Percentiles rank a stretch among this genome's conserved stretches.
These are phyloP conservation scores for Podospora pseudoanserina DNA, from an alignment of 495 filamentous ascomycete species.

Conservation along the genomic window DNA sequence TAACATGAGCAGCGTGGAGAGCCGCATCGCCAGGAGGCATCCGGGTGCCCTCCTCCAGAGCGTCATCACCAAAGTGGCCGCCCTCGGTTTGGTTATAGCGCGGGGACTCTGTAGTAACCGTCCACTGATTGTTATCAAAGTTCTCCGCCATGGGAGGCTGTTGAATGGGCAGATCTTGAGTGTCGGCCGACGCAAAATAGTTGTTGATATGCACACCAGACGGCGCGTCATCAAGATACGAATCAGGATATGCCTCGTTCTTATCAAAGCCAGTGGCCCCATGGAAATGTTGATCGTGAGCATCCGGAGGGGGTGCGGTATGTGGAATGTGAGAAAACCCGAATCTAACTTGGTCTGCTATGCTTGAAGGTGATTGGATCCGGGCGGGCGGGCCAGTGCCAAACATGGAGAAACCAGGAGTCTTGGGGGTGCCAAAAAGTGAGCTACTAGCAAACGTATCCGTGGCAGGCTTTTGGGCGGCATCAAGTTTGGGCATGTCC, in stretches of 20 bases:
- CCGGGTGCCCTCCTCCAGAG: conserved; percentile 20
- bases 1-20: conserved; percentile 11
- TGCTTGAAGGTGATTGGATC: conserved; percentile 16
- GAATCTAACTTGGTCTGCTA: conserved; percentile 35
- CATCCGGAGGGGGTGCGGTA: not conserved
- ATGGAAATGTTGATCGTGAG: not conserved
- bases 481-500: not conserved
- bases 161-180: conserved; percentile 7
- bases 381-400: conserved; percentile 19
- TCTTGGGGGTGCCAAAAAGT: conserved; percentile 18
- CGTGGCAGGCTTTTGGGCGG: not conserved
- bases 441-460: conserved; percentile 1
- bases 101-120: conserved; percentile 22
- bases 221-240: not conserved
- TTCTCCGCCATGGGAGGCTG: conserved; percentile 15
- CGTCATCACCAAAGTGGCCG: conserved; percentile 25
- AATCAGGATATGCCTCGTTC: not conserved
- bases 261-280: not conserved
- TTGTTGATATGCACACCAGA: conserved; percentile 15
- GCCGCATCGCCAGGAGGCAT: conserved; percentile 12
- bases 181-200: conserved; percentile 14
- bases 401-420: conserved; percentile 25
- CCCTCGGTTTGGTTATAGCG: conserved; percentile 29
- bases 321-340: conserved; percentile 34
- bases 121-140: conserved; percentile 26